Evolutionary conservation across 208 protist genomes (phyloP).

Genomic region (Leishmania aethiopica): DNA sequence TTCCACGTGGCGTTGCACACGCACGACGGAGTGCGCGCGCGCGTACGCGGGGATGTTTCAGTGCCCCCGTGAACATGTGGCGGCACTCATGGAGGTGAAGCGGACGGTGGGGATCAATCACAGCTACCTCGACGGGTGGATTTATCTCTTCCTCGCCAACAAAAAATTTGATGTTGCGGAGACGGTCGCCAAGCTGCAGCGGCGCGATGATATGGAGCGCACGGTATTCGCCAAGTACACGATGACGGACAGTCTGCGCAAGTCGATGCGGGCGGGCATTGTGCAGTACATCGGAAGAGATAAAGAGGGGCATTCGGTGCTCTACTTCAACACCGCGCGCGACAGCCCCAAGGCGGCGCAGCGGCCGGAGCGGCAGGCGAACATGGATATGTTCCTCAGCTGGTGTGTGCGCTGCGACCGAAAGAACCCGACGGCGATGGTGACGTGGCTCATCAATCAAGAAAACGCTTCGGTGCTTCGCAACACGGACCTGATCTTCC

Average conservation of each 20-base stretch:
- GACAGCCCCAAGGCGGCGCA: slow-evolving; percentile 51
- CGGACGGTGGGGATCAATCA: slow-evolving; percentile 45
- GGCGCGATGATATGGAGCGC: slow-evolving; percentile 65
- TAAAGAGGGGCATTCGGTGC: slow-evolving; percentile 45
- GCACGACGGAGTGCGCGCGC: background rate
- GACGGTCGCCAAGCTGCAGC: slow-evolving; percentile 69
- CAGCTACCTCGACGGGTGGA: slow-evolving; percentile 67
- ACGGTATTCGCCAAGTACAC: slow-evolving; percentile 54
- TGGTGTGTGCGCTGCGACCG: slow-evolving; percentile 54
- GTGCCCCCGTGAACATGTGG: slow-evolving; percentile 42
- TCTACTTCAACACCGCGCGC: slow-evolving; percentile 67
- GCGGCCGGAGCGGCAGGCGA: slow-evolving; percentile 57
- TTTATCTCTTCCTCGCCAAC: slow-evolving; percentile 79
- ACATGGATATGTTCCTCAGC: slow-evolving; percentile 81
- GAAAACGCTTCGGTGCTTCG: slow-evolving; percentile 63
- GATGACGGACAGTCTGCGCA: slow-evolving; percentile 51
- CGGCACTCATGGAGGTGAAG: slow-evolving; percentile 69
- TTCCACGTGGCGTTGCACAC: background rate
- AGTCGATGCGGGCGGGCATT: slow-evolving; percentile 68
- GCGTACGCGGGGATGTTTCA: slow-evolving; percentile 27
- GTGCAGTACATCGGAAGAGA: slow-evolving; percentile 77
- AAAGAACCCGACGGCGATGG: slow-evolving; percentile 41
- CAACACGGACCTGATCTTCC: slow-evolving; percentile 77
- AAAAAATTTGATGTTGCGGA: slow-evolving; percentile 78
- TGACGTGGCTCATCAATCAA: slow-evolving; percentile 81